These are phyloP conservation scores for Rhododendron williamsianum DNA, from an alignment of 148 eudicot species.

Conservation along the genomic window DNA sequence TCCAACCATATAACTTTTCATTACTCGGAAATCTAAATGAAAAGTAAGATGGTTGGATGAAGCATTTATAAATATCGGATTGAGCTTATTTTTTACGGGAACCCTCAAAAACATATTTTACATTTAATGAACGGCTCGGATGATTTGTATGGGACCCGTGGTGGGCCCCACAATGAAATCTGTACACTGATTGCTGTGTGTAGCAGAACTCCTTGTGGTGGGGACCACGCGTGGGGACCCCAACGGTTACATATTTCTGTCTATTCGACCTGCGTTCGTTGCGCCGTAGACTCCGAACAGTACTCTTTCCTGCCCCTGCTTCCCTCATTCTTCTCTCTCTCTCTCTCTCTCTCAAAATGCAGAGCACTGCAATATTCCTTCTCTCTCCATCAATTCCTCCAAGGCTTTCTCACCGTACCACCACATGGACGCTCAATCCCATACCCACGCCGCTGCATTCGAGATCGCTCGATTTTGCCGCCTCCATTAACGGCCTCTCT, in stretches of 20 bases:
- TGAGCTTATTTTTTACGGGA: too few relatives aligned
- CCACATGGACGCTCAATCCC: constrained; percentile 10
- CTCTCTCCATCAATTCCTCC: constrained; percentile 24
- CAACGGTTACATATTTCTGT: neutral
- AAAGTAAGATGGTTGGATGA: too few relatives aligned
- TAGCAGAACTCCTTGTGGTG: too few relatives aligned
- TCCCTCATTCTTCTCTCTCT: neutral
- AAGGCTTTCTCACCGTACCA: constrained; percentile 11
- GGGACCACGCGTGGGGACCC: neutral
- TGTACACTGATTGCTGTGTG: too few relatives aligned
- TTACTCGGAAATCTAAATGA: too few relatives aligned
- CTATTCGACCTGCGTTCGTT: neutral
- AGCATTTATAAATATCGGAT: too few relatives aligned
- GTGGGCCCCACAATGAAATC: too few relatives aligned
- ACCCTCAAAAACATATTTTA: too few relatives aligned
- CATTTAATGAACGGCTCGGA: too few relatives aligned
- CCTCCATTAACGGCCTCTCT: constrained; percentile 3
- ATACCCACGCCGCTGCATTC: constrained; percentile 6
- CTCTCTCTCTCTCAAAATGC: constrained; percentile 18
- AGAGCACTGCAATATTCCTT: neutral
- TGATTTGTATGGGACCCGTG: too few relatives aligned
- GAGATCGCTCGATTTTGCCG: constrained; percentile 4
- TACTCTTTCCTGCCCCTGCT: neutral
- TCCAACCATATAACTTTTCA: too few relatives aligned
- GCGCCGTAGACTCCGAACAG: neutral